phyloP scores from a whole-genome alignment of 2,329 filamentous ascomycete genomes.

The Phialocephala sp. region DNA sequence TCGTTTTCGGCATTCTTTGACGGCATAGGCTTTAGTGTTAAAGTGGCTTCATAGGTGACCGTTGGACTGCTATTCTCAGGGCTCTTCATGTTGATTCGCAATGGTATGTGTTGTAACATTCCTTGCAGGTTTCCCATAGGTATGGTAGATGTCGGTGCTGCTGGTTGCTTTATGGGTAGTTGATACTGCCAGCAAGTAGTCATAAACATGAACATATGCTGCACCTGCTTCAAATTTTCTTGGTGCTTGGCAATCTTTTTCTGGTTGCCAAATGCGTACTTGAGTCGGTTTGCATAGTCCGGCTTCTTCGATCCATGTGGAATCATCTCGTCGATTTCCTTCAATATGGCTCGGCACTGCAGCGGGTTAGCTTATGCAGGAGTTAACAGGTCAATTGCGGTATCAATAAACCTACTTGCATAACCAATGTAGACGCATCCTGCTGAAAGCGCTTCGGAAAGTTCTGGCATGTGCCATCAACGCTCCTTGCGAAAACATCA shows the following conservation, averaged over 20 bases:
- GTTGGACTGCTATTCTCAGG: not conserved
- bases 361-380: not conserved
- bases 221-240: constrained; percentile 23
- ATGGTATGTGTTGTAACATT: constrained; percentile 15
- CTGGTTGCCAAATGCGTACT: constrained; percentile 24
- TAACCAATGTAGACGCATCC: constrained; percentile 19
- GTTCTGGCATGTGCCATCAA: constrained; percentile 16
- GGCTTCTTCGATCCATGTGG: constrained; percentile 22
- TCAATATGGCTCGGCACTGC: constrained; percentile 17
- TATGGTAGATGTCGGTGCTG: not conserved
- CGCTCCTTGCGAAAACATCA: constrained; percentile 25
- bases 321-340: constrained; percentile 23
- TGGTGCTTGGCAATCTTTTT: constrained; percentile 24
- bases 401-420: constrained; percentile 16
- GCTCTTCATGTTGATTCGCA: constrained; percentile 13
- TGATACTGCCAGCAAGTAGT: constrained; percentile 29
- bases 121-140: constrained; percentile 3
- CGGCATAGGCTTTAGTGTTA: constrained; percentile 17
- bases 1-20: not conserved
- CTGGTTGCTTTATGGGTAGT: constrained; percentile 16
- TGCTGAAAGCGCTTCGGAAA: constrained; percentile 22
- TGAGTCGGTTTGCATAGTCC: constrained; percentile 23
- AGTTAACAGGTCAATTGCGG: not conserved
- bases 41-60: constrained; percentile 17
- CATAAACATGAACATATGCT: constrained; percentile 33